Evolutionary conservation across 768 basidiomycete genomes (phyloP).

Genomic region (Amyloporia xantha): DNA sequence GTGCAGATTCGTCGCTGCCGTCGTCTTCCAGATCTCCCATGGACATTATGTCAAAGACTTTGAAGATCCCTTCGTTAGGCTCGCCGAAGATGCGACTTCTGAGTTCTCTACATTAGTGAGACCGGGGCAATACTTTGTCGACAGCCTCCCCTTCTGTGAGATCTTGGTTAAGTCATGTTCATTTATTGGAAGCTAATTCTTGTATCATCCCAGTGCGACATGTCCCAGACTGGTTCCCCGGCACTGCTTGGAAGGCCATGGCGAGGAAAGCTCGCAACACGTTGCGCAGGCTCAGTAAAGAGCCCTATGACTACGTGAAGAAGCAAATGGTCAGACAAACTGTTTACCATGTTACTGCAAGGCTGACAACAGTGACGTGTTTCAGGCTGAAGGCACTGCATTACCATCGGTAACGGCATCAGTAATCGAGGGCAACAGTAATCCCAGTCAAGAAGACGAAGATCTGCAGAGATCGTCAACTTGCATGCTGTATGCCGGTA

Average conservation of each 20-base stretch:
- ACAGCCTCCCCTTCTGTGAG: slow-evolving; percentile 13
- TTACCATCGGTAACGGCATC: not conserved
- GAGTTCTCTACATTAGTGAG: not conserved
- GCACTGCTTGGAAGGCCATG: slow-evolving; percentile 12
- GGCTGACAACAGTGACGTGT: not conserved
- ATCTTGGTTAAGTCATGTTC: not conserved
- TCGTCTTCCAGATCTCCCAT: slow-evolving; percentile 15
- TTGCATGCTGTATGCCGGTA: no score
- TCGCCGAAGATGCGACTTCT: slow-evolving; percentile 2
- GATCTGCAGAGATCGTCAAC: not conserved
- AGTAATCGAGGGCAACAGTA: not conserved
- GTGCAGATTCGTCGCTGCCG: not conserved
- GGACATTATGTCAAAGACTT: no score
- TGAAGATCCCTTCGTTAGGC: slow-evolving; percentile 8
- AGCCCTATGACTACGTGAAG: not conserved
- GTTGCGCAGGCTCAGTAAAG: not conserved
- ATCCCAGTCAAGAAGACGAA: not conserved
- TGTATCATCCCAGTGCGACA: slow-evolving; percentile 9
- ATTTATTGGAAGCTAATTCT: not conserved
- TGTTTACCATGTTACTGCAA: not conserved
- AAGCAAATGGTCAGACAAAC: not conserved
- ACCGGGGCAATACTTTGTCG: slow-evolving; percentile 9
- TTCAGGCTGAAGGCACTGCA: not conserved
- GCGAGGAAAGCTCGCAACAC: slow-evolving; percentile 2
- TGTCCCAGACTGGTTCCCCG: slow-evolving; percentile 17